Conservation (phyloP, 805 yeast genomes). For the Candida michaelii region DNA sequence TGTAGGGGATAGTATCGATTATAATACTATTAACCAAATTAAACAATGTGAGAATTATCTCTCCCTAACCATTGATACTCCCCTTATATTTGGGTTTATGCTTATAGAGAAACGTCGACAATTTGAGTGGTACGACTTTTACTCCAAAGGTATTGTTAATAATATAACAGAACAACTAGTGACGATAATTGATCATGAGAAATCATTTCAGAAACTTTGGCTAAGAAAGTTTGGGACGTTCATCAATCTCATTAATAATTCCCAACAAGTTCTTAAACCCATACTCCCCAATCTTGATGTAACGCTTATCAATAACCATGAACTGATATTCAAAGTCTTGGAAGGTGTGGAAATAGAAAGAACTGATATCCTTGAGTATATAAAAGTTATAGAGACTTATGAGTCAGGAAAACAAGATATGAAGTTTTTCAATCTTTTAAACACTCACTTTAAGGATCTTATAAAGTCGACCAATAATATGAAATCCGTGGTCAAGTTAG, state of each 20-base stretch:
- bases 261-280: constrained; percentile 7
- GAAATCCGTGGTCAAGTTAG: constrained; percentile 32
- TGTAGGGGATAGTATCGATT: not conserved
- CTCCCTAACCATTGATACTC: constrained; percentile 59
- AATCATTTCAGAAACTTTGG: constrained; percentile 60
- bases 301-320: constrained; percentile 28
- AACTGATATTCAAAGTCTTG: constrained; percentile 31
- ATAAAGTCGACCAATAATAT: constrained; percentile 39
- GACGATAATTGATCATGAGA: constrained; percentile 56
- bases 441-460: constrained; percentile 46
- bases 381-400: constrained; percentile 25
- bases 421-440: constrained; percentile 39
- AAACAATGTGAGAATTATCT: constrained; percentile 37
- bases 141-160: constrained; percentile 36
- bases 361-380: constrained; percentile 31
- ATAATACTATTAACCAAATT: constrained; percentile 24
- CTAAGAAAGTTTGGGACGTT: constrained; percentile 54
- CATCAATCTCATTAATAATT: constrained; percentile 18
- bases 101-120: constrained; percentile 62
- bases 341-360: constrained; percentile 33
- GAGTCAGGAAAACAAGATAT: constrained; percentile 10
- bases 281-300: constrained; percentile 35
- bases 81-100: constrained; percentile 69
- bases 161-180: constrained; percentile 60
- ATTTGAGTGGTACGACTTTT: constrained; percentile 52